Base-by-base conservation (phyloP, 768 basidiomycete species). In the Hypsizygus marmoreus region DNA sequence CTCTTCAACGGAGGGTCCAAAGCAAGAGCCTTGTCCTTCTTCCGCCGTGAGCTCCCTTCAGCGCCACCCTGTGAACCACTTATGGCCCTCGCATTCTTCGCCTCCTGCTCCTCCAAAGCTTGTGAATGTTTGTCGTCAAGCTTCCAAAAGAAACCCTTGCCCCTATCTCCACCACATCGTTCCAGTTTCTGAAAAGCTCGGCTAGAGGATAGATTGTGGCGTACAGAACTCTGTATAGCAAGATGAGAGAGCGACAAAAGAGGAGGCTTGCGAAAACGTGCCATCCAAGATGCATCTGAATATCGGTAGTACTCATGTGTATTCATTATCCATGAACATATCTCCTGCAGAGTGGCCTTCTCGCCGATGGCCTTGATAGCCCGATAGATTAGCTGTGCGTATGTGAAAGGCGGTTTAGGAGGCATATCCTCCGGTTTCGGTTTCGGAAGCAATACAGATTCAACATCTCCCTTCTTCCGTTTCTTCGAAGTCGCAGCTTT, bases 61-160 rank as follows among this genome's bases (percentile, higher is more conserved):
- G 66, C 55, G 13, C 71, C 34, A 51, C 63, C 51, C 34, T 50
- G 38, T 29, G 57, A 51, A 11, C 55, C 65, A 12, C 51, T 63
- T 23, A 63, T 54, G 31, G 69, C 67, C 60, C 69, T 61, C 50
- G 73, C 64, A 55, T 66, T 68, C 69, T 80, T 81, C 16, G 70
- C 72, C 49, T 88, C 85, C 56, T 86, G 86, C 50, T 87, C 86
- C 60, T 85, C 82, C 33, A 91, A 78, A 26, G 72, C 72, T 46
- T 82, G 83, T 41, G 83, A 79, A 60, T 76, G 75, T 44, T 81
- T 77, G 33, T 86, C 84, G 58, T 95, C 94, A 24, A 97, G 74
- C 14, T 88, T 86, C 95, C 95, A 97, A 53, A 93, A 91, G 54
- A 86, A 92, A 2, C 94, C 95, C 64, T 95, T 97, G 7, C 91